A percentile compares a stretch with the other conserved stretches of the same genome.
Conservation (phyloP, 441 rosid species). For the Manihot esculenta region DNA sequence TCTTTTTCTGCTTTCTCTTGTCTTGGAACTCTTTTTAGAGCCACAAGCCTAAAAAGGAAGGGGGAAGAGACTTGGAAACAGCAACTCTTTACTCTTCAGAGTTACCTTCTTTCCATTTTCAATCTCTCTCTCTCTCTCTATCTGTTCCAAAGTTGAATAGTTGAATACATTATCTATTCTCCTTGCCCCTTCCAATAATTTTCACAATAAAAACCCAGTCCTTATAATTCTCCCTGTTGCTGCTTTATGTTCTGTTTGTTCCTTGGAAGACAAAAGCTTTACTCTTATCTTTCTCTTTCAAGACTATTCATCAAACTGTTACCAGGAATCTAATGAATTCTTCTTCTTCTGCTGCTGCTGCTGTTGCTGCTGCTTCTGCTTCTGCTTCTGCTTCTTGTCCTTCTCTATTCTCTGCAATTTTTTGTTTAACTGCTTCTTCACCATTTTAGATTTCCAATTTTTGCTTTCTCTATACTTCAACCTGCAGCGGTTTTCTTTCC, state of each 20-base stretch:
- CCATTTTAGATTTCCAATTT: slow-evolving; percentile 11
- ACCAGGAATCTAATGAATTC: slow-evolving; percentile 25
- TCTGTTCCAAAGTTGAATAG: slow-evolving; percentile 6
- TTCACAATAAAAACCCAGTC: neutral
- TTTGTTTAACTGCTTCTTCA: neutral
- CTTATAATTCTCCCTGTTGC: neutral
- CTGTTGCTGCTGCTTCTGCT: too few species aligned
- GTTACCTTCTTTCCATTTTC: slow-evolving; percentile 30
- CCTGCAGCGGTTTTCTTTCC: slow-evolving; percentile 4
- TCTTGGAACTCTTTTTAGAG: slow-evolving; percentile 5
- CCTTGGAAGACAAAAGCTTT: neutral
- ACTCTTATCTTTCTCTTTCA: neutral
- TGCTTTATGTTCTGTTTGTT: neutral
- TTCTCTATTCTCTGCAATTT: slow-evolving; percentile 9
- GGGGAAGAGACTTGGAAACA: slow-evolving; percentile 27
- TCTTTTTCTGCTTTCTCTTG: neutral
- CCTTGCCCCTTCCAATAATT: slow-evolving; percentile 27
- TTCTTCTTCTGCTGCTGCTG: slow-evolving; percentile 10
- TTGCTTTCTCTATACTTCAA: slow-evolving; percentile 22
- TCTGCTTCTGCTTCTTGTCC: neutral
- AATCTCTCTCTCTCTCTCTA: neutral
- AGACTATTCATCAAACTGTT: slow-evolving; percentile 7
- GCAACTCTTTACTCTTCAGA: slow-evolving; percentile 25
- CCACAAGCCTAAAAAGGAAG: slow-evolving; percentile 40
- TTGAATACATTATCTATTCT: slow-evolving; percentile 41